Evolutionary conservation across 495 filamentous ascomycete species (phyloP), one percentile per base, ranked within the genome.

Genomic region (Lophiotrema nucula): DNA sequence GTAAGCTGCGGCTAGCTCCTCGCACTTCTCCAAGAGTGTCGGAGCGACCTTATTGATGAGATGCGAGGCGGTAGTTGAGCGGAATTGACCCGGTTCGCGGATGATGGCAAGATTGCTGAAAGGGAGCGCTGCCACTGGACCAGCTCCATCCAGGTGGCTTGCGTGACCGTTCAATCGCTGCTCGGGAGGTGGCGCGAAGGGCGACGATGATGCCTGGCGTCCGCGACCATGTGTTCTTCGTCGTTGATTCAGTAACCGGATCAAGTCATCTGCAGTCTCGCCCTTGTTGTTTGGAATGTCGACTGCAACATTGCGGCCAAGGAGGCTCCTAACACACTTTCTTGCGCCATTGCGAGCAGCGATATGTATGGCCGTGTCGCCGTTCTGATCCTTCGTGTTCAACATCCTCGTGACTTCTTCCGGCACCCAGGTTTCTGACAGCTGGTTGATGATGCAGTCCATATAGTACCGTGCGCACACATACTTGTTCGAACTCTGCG

Each of bases 401-500:
- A 96, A 67, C 19, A 88, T 78, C 4, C 74, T 69, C 44, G 87
- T 84, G 18, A 96, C 79, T 44, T 89, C 84, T 16, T 85, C 81
- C 16, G 81, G 78, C 10, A 82, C 77, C 48, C 81, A 80, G 0
- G 81, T 78, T 60, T 91, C 85, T 52, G 81, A 79, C 22, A 98
- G 76, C 71, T 86, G 92, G 70, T 92, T 88, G 25, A 97, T 78
- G n/a, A 97, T 79, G 49, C 87, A 83, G 66, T 97, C 92, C 27
- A 95, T 82, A 69, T 98, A 98, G 67, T 97, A 97, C 15, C 88
- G 82, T 18, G 90, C 88, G 61, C 85, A 91, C 23, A 87, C 84
- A 67, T 87, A 86, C 68, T 90, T 96, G 37, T 83, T 84, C 28
- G 86, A 83, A 53, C 83, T 87, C 47, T 80, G 80, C 28, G 91